Conservation (phyloP, 495 filamentous ascomycete species). For the Apiosordaria backusii region DNA sequence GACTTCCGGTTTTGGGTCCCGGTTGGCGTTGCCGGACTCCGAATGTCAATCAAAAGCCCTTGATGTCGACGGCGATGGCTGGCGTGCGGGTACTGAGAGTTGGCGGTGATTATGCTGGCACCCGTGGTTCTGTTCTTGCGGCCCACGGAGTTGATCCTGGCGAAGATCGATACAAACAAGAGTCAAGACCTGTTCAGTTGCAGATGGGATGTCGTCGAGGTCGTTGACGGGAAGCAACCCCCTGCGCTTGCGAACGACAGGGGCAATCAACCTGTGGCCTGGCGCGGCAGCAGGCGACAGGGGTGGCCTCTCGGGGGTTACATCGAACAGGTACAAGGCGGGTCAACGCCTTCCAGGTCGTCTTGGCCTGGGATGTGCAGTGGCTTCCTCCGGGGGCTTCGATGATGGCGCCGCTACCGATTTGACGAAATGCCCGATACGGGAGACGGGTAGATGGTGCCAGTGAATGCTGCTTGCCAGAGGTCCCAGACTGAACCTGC, state of each 20-base stretch:
- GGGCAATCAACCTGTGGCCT: background rate
- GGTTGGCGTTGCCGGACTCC: background rate
- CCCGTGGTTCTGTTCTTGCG: background rate
- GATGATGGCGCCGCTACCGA: background rate
- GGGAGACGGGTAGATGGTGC: background rate
- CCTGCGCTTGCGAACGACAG: background rate
- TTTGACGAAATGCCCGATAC: background rate
- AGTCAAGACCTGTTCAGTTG: background rate
- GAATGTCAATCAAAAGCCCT: background rate
- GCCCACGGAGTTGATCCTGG: background rate
- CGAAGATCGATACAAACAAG: background rate
- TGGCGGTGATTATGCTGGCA: background rate
- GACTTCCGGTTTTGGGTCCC: background rate
- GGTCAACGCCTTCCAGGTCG: background rate
- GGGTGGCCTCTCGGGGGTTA: background rate
- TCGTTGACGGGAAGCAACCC: background rate
- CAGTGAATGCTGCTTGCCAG: background rate
- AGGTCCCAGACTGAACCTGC: background rate
- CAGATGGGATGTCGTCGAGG: background rate
- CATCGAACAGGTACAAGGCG: background rate
- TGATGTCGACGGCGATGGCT: background rate
- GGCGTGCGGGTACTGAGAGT: background rate
- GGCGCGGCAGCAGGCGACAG: background rate
- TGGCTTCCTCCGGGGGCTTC: background rate
- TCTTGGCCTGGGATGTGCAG: background rate